phyloP scores from a whole-genome alignment of 2,329 filamentous ascomycete species.

The Colletotrichum musicola region DNA sequence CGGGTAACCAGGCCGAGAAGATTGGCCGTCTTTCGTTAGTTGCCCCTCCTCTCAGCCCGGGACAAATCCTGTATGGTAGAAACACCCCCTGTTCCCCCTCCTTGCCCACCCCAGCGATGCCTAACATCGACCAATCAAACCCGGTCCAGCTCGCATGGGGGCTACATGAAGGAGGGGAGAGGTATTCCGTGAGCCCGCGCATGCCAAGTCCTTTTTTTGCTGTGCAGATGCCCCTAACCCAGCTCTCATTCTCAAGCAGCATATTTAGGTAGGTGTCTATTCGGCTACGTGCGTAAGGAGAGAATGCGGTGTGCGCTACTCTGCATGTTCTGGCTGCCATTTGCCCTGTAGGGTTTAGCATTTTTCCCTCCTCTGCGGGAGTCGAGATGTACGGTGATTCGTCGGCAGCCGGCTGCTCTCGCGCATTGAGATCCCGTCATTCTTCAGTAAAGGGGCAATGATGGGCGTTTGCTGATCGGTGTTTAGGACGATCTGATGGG shows the following conservation, averaged over 20 bases:
- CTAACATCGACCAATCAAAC: constrained; percentile 8
- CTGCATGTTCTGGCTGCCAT: no score
- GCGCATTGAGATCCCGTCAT: not conserved
- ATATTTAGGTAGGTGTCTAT: no score
- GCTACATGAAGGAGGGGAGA: not conserved
- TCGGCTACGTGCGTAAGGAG: no score
- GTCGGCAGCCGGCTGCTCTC: no score
- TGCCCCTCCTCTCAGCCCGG: no score
- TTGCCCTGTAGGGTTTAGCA: no score
- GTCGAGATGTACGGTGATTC: no score
- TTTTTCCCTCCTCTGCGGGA: no score
- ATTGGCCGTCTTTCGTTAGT: no score
- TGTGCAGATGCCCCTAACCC: not conserved
- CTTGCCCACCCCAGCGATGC: not conserved
- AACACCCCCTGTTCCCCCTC: not conserved
- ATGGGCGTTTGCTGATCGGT: not conserved
- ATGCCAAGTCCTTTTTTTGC: not conserved
- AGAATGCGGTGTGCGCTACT: no score
- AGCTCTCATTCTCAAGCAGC: no score
- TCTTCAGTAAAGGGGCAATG: constrained; percentile 1
- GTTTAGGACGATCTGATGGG: not conserved
- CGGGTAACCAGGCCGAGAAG: no score
- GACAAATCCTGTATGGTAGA: not conserved
- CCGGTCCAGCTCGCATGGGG: not conserved
- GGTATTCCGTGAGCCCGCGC: not conserved